These are phyloP conservation scores for Sarocladiaceae sp. DNA, from an alignment of 2,329 filamentous ascomycete species.

Conservation along the genomic window DNA sequence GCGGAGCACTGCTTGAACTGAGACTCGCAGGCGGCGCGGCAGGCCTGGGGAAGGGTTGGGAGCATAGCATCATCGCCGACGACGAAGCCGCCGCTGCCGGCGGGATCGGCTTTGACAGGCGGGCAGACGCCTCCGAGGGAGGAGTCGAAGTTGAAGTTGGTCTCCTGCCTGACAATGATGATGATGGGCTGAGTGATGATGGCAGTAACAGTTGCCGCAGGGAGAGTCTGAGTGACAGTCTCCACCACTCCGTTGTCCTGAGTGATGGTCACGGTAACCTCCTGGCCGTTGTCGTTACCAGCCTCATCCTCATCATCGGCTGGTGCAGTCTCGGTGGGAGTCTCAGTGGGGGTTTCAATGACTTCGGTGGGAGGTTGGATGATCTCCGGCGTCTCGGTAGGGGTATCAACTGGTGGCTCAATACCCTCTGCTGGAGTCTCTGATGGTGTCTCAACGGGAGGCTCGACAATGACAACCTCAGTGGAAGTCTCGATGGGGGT, in stretches of 20 bases:
- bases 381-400: background rate
- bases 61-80: slow-evolving; percentile 3
- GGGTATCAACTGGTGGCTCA: background rate
- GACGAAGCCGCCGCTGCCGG: slow-evolving; percentile 6
- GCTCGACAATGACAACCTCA: background rate
- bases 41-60: slow-evolving; percentile 5
- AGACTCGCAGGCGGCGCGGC: slow-evolving; percentile 1
- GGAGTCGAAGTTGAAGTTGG: slow-evolving; percentile 8
- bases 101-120: slow-evolving; percentile 3
- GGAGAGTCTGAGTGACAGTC: slow-evolving; percentile 5
- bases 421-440: background rate
- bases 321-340: background rate
- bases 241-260: background rate
- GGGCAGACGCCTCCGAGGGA: slow-evolving; percentile 4
- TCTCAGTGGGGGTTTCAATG: background rate
- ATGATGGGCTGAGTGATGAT: slow-evolving; percentile 7
- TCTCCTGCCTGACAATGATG: slow-evolving; percentile 3
- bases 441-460: background rate
- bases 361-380: background rate
- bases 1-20: slow-evolving; percentile 8
- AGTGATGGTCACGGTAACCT: slow-evolving; percentile 6
- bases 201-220: background rate
- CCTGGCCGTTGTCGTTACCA: background rate
- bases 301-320: background rate
- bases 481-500: background rate